Conservation (phyloP, 768 basidiomycete genomes). For the Krasilnikovozyma curviuscula region DNA sequence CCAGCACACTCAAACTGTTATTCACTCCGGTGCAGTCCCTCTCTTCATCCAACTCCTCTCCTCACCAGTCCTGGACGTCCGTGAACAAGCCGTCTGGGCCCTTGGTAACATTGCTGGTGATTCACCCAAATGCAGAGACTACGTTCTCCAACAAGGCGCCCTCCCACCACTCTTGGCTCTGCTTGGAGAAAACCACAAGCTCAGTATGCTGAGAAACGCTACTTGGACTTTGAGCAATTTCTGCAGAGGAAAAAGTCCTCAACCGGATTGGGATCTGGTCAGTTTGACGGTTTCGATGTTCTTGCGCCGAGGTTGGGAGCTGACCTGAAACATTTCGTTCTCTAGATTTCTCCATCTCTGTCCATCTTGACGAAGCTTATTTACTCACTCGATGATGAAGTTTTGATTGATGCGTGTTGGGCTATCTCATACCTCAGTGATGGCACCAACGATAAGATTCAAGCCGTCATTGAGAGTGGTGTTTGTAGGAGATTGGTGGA, state of each 20-base stretch:
- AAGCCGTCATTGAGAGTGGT: conserved; percentile 95
- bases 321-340: not conserved
- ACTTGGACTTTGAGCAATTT: conserved; percentile 99
- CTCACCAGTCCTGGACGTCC: conserved; percentile 83
- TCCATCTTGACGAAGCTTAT: conserved; percentile 95
- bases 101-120: conserved; percentile 98
- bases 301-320: not conserved
- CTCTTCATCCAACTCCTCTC: conserved; percentile 92
- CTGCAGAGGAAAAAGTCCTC: conserved; percentile 91
- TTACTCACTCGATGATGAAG: conserved; percentile 97
- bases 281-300: conserved; percentile 19
- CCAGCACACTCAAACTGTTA: conserved; percentile 95
- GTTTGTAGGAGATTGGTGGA: conserved; percentile 95
- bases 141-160: conserved; percentile 82
- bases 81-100: conserved; percentile 99
- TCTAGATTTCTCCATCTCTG: conserved; percentile 83
- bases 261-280: conserved; percentile 94
- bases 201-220: conserved; percentile 90
- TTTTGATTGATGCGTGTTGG: conserved; percentile 99
- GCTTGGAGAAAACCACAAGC: conserved; percentile 89
- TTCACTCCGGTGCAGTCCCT: conserved; percentile 80
- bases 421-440: conserved; percentile 98
- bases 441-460: conserved; percentile 97
- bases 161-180: conserved; percentile 67
- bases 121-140: conserved; percentile 90